These are phyloP conservation scores for Glonium stellatum DNA, from an alignment of 495 filamentous ascomycete species.

Conservation along the genomic window DNA sequence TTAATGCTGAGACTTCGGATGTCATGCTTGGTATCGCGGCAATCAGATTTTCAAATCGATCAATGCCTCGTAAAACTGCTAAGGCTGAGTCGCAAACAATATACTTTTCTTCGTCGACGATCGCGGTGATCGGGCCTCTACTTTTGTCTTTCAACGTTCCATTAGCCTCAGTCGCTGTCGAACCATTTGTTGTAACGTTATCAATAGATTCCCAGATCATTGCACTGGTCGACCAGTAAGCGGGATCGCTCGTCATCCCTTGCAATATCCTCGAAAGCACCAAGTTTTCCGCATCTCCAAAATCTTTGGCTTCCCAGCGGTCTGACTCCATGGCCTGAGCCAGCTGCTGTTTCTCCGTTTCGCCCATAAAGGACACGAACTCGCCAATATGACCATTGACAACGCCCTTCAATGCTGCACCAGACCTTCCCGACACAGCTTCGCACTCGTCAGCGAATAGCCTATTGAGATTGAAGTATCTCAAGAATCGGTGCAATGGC, in stretches of 20 bases:
- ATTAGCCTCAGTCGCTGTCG: slow-evolving; percentile 38
- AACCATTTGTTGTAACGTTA: slow-evolving; percentile 23
- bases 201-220: slow-evolving; percentile 56
- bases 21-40: slow-evolving; percentile 82
- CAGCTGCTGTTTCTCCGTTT: slow-evolving; percentile 68
- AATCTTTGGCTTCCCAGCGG: slow-evolving; percentile 84
- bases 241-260: slow-evolving; percentile 71
- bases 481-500: slow-evolving; percentile 69
- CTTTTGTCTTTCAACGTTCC: slow-evolving; percentile 58
- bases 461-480: slow-evolving; percentile 88
- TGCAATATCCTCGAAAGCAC: slow-evolving; percentile 63
- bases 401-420: slow-evolving; percentile 73
- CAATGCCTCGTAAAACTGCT: slow-evolving; percentile 70
- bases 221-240: slow-evolving; percentile 63
- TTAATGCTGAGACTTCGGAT: slow-evolving; percentile 64
- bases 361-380: slow-evolving; percentile 70
- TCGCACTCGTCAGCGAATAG: slow-evolving; percentile 97
- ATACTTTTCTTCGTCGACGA: slow-evolving; percentile 78
- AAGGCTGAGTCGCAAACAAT: slow-evolving; percentile 78
- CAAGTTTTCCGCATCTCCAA: slow-evolving; percentile 57
- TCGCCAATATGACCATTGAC: slow-evolving; percentile 89
- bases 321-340: slow-evolving; percentile 83
- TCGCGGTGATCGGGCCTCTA: slow-evolving; percentile 48
- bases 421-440: slow-evolving; percentile 83
- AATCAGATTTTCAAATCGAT: slow-evolving; percentile 74